Evolutionary conservation across 2,329 filamentous ascomycete species (phyloP).

Genomic region (Metarhizium rileyi): DNA sequence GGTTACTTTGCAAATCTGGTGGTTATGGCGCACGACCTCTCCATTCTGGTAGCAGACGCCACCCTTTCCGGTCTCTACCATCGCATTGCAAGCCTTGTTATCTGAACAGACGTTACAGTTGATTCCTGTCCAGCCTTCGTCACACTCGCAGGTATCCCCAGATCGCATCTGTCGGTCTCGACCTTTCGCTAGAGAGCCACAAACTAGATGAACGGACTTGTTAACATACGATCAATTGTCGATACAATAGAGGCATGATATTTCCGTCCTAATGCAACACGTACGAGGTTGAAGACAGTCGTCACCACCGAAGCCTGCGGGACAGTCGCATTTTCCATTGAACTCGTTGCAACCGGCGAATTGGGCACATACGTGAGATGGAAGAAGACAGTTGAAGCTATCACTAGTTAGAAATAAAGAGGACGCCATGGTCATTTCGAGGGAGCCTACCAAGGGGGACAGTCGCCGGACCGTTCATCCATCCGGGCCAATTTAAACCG

Average conservation of each 20-base stretch:
- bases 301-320: constrained; percentile 84
- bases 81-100: constrained; percentile 71
- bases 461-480: constrained; percentile 64
- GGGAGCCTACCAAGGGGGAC: constrained; percentile 59
- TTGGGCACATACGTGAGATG: constrained; percentile 84
- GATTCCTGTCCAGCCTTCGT: constrained; percentile 90
- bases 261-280: constrained; percentile 13
- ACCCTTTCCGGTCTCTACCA: constrained; percentile 74
- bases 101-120: constrained; percentile 95
- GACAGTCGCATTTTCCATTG: constrained; percentile 88
- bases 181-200: constrained; percentile 77
- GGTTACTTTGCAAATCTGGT: constrained; percentile 95
- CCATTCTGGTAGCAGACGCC: constrained; percentile 90
- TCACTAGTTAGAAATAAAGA: constrained; percentile 19
- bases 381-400: constrained; percentile 96
- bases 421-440: not conserved
- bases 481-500: constrained; percentile 60
- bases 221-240: not conserved
- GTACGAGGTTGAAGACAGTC: constrained; percentile 77
- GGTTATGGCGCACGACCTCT: constrained; percentile 85
- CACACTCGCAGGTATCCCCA: constrained; percentile 67
- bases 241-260: not conserved
- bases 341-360: constrained; percentile 81
- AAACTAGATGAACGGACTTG: constrained; percentile 40
- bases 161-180: constrained; percentile 66